A percentile compares a stretch with the other conserved stretches of the same genome.
phyloP scores from a whole-genome alignment of 257 asterid species.

The Marsdenia floribunda region DNA sequence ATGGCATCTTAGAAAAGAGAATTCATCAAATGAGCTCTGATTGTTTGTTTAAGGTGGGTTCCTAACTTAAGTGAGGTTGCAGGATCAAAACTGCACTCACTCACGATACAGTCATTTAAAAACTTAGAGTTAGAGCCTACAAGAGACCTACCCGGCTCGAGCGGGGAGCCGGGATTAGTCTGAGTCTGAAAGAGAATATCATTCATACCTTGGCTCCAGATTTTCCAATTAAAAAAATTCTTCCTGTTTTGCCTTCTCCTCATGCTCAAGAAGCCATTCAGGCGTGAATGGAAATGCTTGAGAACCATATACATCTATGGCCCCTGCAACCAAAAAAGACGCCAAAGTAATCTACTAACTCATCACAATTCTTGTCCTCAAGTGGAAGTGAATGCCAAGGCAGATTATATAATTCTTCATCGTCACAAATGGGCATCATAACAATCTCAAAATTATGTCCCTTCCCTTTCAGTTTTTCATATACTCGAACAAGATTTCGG shows the following conservation, averaged over 20 bases:
- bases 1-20: conserved; percentile 69
- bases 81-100: too few species aligned
- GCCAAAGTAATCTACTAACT: conserved; percentile 64
- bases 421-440: conserved; percentile 71
- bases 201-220: conserved; percentile 64
- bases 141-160: too few species aligned
- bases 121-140: too few species aligned
- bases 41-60: too few species aligned
- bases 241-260: conserved; percentile 63
- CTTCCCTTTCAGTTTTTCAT: conserved; percentile 44
- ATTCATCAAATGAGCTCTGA: conserved; percentile 54
- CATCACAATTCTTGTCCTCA: conserved; percentile 44
- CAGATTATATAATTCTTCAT: conserved; percentile 41
- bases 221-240: conserved; percentile 64
- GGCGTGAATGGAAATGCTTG: conserved; percentile 78
- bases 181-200: too few species aligned
- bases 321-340: conserved; percentile 67
- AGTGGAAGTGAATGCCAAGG: conserved; percentile 82
- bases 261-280: conserved; percentile 62
- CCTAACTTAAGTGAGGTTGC: too few species aligned
- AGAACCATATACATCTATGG: conserved; percentile 66
- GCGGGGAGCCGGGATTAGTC: too few species aligned
- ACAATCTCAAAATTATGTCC: conserved; percentile 67
- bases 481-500: conserved; percentile 41
- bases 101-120: too few species aligned